These are phyloP conservation scores for Camelina hispida DNA, from an alignment of 345 rosid species.

Conservation along the genomic window DNA sequence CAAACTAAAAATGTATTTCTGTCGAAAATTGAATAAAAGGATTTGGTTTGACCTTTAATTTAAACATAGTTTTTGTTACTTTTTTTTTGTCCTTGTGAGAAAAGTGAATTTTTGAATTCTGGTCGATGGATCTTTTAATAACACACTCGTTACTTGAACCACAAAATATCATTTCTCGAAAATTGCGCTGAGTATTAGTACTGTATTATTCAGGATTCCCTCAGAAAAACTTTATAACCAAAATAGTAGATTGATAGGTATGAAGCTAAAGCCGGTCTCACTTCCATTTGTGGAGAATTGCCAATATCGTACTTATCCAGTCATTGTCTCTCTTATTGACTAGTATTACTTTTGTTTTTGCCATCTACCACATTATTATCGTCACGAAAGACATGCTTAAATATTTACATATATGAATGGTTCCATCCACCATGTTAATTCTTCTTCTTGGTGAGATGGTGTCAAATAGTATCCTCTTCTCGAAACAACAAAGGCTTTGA, in stretches of 20 bases:
- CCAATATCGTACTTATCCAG: neutral
- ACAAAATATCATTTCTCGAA: no score
- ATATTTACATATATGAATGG: neutral
- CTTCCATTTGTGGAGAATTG: slow-evolving; percentile 17
- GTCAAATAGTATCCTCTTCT: neutral
- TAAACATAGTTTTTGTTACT: no score
- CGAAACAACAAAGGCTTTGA: no score
- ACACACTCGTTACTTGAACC: no score
- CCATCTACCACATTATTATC: neutral
- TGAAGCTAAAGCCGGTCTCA: slow-evolving; percentile 1
- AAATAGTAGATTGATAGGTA: slow-evolving; percentile 27
- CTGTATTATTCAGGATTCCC: neutral
- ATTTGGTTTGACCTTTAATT: no score
- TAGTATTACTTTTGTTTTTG: neutral
- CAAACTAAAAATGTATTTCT: no score
- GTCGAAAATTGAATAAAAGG: no score
- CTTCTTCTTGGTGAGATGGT: neutral
- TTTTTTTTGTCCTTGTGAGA: no score
- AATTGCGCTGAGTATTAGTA: no score
- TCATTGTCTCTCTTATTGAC: slow-evolving; percentile 9
- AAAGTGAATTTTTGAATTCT: no score
- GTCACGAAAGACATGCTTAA: slow-evolving; percentile 6
- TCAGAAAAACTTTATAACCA: slow-evolving; percentile 4
- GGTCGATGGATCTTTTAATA: no score
- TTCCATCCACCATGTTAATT: no score